Conservation (phyloP, 495 filamentous ascomycete genomes). For the Terfezia boudieri region DNA sequence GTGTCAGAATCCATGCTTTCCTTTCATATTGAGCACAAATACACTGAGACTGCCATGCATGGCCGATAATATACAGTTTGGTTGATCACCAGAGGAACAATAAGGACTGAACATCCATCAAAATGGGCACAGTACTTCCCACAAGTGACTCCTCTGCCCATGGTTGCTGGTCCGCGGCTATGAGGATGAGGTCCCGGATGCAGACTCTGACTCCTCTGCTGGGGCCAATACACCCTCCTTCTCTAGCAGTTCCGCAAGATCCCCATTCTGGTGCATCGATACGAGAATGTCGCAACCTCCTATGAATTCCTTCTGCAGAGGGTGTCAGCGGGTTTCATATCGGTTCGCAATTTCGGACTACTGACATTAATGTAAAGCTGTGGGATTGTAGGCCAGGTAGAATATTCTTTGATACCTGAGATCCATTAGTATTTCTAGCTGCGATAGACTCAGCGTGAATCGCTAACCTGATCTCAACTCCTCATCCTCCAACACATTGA, state of each 20-base stretch:
- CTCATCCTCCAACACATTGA: slow-evolving; percentile 83
- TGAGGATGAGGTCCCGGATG: not conserved
- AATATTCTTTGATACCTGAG: slow-evolving; percentile 91
- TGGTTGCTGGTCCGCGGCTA: too few species aligned
- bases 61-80: too few species aligned
- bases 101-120: too few species aligned
- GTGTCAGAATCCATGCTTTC: too few species aligned
- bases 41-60: too few species aligned
- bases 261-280: slow-evolving; percentile 92
- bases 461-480: slow-evolving; percentile 61
- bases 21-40: too few species aligned
- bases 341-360: not conserved
- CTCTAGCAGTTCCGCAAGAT: slow-evolving; percentile 73
- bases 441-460: not conserved
- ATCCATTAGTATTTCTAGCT: not conserved
- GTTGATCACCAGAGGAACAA: too few species aligned
- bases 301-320: slow-evolving; percentile 53
- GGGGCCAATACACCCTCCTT: slow-evolving; percentile 63
- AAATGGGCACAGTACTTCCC: too few species aligned
- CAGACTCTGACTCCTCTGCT: slow-evolving; percentile 6
- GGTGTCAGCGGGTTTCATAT: not conserved
- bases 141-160: too few species aligned
- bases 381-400: slow-evolving; percentile 95
- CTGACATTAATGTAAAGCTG: slow-evolving; percentile 60
- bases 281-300: slow-evolving; percentile 94